Percentiles rank a stretch among this genome's conserved stretches.
Evolutionary conservation across 2,329 filamentous ascomycete genomes (phyloP).

Genomic region (Pestalotiopsis sp.): DNA sequence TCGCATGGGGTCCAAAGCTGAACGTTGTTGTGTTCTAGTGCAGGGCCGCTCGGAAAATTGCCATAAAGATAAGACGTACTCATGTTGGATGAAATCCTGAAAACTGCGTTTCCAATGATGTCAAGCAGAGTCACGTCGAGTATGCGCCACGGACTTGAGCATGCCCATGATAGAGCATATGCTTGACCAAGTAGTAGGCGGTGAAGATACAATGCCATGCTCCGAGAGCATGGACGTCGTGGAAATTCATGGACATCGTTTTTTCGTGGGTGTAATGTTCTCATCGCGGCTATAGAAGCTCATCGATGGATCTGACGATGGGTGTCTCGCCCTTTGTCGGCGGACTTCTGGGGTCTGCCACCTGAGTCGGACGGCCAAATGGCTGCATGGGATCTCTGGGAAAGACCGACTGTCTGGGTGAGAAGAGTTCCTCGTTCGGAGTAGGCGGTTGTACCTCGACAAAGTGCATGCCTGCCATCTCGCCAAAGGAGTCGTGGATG

Average conservation of each 20-base stretch:
- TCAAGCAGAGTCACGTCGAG: neutral
- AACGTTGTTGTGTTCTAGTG: constrained; percentile 13
- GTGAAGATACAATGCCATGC: constrained; percentile 3
- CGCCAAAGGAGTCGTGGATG: constrained; percentile 51
- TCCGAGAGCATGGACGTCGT: constrained; percentile 14
- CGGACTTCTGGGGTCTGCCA: constrained; percentile 72
- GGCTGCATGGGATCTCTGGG: constrained; percentile 55
- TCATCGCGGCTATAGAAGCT: constrained; percentile 61
- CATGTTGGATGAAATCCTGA: constrained; percentile 1
- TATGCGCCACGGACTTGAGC: constrained; percentile 4
- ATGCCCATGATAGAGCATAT: neutral
- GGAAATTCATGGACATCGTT: neutral
- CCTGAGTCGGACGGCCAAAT: constrained; percentile 53
- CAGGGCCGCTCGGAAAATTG: constrained; percentile 2
- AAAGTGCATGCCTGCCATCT: constrained; percentile 52
- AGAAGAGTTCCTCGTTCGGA: constrained; percentile 56
- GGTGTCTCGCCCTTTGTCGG: constrained; percentile 74
- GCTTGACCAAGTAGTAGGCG: neutral
- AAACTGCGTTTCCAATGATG: constrained; percentile 1
- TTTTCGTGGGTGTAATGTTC: constrained; percentile 1
- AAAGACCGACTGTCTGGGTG: constrained; percentile 53
- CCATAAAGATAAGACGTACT: neutral
- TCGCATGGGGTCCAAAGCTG: neutral
- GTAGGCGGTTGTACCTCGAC: constrained; percentile 52
- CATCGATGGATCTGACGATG: constrained; percentile 78